phyloP scores from a whole-genome alignment of 257 asterid genomes.

The Nicotiana noctiflora region DNA sequence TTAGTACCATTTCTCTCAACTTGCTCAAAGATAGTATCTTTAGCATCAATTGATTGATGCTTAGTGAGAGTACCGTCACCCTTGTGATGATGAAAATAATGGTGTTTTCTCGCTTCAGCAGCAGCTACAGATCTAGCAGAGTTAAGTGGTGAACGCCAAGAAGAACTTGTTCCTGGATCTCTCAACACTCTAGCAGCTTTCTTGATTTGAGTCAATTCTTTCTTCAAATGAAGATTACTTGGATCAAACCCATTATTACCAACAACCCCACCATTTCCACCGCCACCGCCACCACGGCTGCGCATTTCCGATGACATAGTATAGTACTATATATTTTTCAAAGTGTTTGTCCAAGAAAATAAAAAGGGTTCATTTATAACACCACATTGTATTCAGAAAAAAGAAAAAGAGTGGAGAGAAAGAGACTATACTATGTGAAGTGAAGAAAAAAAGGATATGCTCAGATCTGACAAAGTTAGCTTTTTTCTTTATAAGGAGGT shows the following conservation, averaged over 20 bases:
- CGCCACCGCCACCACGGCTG: conserved; percentile 22
- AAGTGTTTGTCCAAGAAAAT: background rate
- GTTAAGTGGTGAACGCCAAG: conserved; percentile 75
- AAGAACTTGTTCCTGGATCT: conserved; percentile 90
- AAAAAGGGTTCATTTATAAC: conserved; percentile 14
- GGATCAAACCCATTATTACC: conserved; percentile 58
- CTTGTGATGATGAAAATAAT: conserved; percentile 55
- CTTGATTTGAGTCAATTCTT: conserved; percentile 79
- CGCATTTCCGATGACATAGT: conserved; percentile 26
- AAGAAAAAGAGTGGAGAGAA: background rate
- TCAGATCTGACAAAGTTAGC: conserved; percentile 11
- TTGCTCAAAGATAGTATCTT: background rate
- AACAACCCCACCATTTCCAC: conserved; percentile 19
- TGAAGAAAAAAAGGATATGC: background rate
- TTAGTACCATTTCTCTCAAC: conserved; percentile 27
- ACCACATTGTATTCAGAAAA: conserved; percentile 11
- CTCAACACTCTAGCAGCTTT: conserved; percentile 78
- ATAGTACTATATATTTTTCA: background rate
- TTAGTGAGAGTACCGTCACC: conserved; percentile 7
- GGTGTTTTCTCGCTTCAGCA: conserved; percentile 30
- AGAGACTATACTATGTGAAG: conserved; percentile 5
- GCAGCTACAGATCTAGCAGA: conserved; percentile 67
- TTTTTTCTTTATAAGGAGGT: background rate
- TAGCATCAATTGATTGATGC: conserved; percentile 6
- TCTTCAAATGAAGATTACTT: conserved; percentile 90